Evolutionary conservation across 176 grass and related monocot species (phyloP).

Genomic region (Eremochloa ophiuroides): DNA sequence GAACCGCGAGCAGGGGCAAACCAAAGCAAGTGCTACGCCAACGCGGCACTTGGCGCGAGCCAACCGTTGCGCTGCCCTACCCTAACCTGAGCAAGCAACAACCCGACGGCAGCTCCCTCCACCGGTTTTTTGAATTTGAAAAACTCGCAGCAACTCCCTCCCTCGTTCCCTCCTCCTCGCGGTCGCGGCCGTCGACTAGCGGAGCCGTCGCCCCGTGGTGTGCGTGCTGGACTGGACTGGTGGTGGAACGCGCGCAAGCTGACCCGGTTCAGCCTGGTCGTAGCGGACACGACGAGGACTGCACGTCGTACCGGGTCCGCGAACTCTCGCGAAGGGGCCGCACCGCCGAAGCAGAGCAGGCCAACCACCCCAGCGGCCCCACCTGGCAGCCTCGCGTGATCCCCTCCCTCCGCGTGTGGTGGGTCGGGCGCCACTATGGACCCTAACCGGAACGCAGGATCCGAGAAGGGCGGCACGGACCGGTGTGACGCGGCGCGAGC

Average conservation of each 20-base stretch:
- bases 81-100: background rate
- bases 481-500: slow-evolving; percentile 9
- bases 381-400: background rate
- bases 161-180: background rate
- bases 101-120: slow-evolving; percentile 22
- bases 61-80: background rate
- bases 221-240: background rate
- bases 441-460: background rate
- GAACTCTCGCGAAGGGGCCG: too few relatives aligned
- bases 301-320: background rate
- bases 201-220: background rate
- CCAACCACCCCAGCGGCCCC: background rate
- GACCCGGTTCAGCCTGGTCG: slow-evolving; percentile 13
- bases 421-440: background rate
- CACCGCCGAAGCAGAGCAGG: too few relatives aligned
- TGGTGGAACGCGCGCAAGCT: background rate
- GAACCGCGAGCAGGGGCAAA: background rate
- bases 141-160: background rate
- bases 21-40: background rate
- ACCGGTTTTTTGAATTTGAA: slow-evolving; percentile 49
- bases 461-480: background rate
- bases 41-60: slow-evolving; percentile 8
- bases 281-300: background rate
- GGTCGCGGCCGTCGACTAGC: background rate
- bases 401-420: background rate